Evolutionary conservation across 2,329 filamentous ascomycete species (phyloP).

Genomic region (Epichloe bromicola): DNA sequence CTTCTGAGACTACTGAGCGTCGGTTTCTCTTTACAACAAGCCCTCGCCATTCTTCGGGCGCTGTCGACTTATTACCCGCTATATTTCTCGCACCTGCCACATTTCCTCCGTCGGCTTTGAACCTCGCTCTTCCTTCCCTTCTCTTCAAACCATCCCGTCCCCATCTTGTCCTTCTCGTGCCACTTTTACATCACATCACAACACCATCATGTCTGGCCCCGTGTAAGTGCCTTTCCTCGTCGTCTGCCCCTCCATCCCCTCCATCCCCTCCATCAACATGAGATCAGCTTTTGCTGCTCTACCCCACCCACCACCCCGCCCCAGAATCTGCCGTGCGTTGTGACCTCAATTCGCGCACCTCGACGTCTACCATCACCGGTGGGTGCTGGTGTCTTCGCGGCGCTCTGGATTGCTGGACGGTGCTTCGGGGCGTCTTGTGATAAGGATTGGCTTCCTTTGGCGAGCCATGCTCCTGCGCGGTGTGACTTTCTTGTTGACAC

Average conservation of each 20-base stretch:
- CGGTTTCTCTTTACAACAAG: conserved; percentile 1
- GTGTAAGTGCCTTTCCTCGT: conserved; percentile 41
- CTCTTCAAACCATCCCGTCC: conserved; percentile 8
- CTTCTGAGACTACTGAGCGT: conserved; percentile 5
- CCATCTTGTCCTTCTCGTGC: conserved; percentile 1
- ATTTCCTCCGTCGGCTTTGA: conserved; percentile 2
- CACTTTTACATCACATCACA: conserved; percentile 1
- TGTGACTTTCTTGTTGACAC: conserved; percentile 6
- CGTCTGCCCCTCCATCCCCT: conserved; percentile 10
- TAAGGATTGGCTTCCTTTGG: background rate
- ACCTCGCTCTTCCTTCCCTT: conserved; percentile 6
- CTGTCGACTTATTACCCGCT: background rate
- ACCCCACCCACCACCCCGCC: conserved; percentile 31
- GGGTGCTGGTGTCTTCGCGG: conserved; percentile 8
- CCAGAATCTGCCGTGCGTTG: conserved; percentile 12
- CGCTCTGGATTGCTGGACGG: background rate
- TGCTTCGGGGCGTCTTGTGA: background rate
- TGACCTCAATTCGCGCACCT: conserved; percentile 24
- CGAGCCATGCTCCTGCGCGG: background rate
- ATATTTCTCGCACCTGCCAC: conserved; percentile 7
- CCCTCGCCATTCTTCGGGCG: conserved; percentile 1
- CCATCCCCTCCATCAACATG: background rate
- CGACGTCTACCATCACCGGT: conserved; percentile 11
- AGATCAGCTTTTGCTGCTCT: conserved; percentile 9
- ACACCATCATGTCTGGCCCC: conserved; percentile 47